These are phyloP conservation scores for Fennellomyces sp. DNA, from an alignment of 371 early-diverging fungal genomes.

Conservation along the genomic window DNA sequence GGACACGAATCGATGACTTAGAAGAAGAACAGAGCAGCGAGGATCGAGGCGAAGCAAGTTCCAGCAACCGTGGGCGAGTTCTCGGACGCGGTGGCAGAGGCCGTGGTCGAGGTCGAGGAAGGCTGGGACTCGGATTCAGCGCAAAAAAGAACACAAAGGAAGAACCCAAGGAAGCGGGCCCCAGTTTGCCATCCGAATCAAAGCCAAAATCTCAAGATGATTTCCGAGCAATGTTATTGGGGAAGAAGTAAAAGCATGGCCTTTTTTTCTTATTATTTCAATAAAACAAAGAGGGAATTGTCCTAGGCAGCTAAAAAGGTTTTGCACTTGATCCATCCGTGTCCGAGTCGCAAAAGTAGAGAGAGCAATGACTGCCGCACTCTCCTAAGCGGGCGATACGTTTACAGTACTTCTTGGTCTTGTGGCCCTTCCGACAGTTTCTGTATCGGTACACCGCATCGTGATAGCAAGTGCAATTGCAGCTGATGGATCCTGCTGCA, in stretches of 20 bases:
- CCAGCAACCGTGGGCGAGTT: background rate
- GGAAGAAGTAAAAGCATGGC: constrained; percentile 24
- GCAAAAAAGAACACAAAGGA: background rate
- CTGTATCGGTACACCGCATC: background rate
- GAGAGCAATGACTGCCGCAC: background rate
- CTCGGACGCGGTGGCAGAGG: too few species aligned
- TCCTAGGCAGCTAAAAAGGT: background rate
- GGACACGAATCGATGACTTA: background rate
- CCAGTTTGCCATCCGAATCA: background rate
- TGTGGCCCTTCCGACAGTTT: background rate
- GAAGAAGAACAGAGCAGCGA: background rate
- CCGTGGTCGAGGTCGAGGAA: constrained; percentile 2
- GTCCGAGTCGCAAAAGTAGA: background rate
- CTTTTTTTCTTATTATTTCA: too few species aligned
- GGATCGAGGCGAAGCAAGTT: background rate
- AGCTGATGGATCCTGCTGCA: background rate
- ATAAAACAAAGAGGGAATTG: background rate
- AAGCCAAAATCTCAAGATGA: constrained; percentile 36
- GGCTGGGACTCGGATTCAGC: background rate
- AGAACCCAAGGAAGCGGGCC: background rate
- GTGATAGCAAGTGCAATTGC: background rate
- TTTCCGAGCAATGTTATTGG: constrained; percentile 41
- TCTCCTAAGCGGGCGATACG: background rate
- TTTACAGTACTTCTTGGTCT: background rate
- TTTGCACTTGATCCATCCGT: background rate